A percentile compares a stretch with the other conserved stretches of the same genome.
These are phyloP conservation scores for Tetrastigma voinierianum DNA, from an alignment of 164 flowering plant genomes.

Conservation along the genomic window DNA sequence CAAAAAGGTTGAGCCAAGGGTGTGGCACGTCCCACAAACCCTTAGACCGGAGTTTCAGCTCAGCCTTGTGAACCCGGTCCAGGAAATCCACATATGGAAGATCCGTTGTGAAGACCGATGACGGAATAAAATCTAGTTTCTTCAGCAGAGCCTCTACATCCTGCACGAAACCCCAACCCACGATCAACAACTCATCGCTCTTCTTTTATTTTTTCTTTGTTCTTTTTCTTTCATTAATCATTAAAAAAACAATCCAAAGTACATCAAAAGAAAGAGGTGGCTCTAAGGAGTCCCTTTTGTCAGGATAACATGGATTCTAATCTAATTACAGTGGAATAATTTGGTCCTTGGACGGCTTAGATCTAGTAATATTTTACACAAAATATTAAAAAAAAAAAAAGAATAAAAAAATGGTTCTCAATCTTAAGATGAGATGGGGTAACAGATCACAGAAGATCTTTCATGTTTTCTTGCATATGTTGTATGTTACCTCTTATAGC, in stretches of 20 bases:
- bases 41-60: constrained; percentile 85
- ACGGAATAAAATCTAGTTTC: constrained; percentile 58
- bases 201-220: neutral
- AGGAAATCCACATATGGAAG: constrained; percentile 79
- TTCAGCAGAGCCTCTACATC: constrained; percentile 69
- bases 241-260: constrained; percentile 6
- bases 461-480: constrained; percentile 39
- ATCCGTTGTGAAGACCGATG: constrained; percentile 76
- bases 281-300: constrained; percentile 23
- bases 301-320: constrained; percentile 28
- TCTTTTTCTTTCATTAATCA: neutral
- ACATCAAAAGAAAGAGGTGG: constrained; percentile 6
- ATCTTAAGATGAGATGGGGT: constrained; percentile 17
- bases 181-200: neutral
- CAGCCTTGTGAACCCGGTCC: constrained; percentile 96
- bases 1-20: constrained; percentile 95
- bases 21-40: constrained; percentile 96
- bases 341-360: constrained; percentile 36
- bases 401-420: constrained; percentile 6
- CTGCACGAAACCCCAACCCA: constrained; percentile 33
- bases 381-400: neutral
- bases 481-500: constrained; percentile 15
- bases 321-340: constrained; percentile 26
- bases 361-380: constrained; percentile 14
- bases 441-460: constrained; percentile 57